phyloP scores from a whole-genome alignment of 1,284 basidiomycete species.

The Tausonia pullulans region DNA sequence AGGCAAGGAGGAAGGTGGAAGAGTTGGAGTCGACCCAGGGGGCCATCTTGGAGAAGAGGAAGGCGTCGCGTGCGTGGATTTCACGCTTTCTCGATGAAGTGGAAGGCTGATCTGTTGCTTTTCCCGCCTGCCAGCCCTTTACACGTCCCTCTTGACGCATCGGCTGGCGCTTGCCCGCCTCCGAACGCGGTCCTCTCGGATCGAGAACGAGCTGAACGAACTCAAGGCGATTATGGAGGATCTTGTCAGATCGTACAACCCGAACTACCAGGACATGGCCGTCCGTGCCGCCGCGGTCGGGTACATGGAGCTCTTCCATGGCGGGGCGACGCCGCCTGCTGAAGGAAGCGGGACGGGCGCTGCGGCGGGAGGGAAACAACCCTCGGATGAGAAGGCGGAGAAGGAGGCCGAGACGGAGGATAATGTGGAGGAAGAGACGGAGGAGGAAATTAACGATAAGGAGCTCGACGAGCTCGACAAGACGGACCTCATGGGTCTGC shows the following conservation, averaged over 20 bases:
- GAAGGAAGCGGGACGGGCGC: conserved; percentile 29
- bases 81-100: neutral
- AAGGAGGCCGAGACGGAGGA: conserved; percentile 36
- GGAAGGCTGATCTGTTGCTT: neutral
- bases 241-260: conserved; percentile 80
- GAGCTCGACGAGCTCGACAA: conserved; percentile 56
- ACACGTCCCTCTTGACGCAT: conserved; percentile 60
- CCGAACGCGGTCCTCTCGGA: conserved; percentile 55
- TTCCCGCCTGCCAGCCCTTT: conserved; percentile 50
- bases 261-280: conserved; percentile 94
- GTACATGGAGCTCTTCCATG: conserved; percentile 69
- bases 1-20: conserved; percentile 27
- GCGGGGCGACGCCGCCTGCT: conserved; percentile 13
- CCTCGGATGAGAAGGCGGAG: conserved; percentile 24
- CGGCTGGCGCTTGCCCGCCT: conserved; percentile 65
- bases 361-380: conserved; percentile 37
- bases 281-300: conserved; percentile 92
- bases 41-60: conserved; percentile 55
- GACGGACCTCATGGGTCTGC: conserved; percentile 58
- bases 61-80: conserved; percentile 58
- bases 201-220: conserved; percentile 59
- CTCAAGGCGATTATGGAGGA: conserved; percentile 76
- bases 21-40: conserved; percentile 25
- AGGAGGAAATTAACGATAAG: conserved; percentile 35
- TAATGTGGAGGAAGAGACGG: conserved; percentile 27